Conservation (phyloP, 345 rosid species). For the Salix dunnii region DNA sequence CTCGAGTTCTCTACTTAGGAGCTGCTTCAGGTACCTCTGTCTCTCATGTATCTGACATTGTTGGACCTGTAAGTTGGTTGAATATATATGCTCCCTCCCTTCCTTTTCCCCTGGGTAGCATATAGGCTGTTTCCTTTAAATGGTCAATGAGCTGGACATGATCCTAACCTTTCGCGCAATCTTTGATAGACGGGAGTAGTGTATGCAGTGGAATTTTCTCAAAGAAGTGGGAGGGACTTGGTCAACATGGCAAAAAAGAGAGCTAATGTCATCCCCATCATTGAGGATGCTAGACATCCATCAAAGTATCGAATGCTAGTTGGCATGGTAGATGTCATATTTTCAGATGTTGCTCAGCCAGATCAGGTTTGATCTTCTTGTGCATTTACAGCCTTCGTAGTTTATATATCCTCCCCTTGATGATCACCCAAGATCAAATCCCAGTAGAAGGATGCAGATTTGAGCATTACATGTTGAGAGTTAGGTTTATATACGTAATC, state of each 20-base stretch:
- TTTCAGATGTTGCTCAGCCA: constrained; percentile 98
- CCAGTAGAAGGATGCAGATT: too few species aligned
- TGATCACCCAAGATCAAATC: too few species aligned
- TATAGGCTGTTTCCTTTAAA: constrained; percentile 1
- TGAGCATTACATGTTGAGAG: too few species aligned
- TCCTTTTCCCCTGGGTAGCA: too few species aligned
- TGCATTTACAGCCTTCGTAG: too few species aligned
- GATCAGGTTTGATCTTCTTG: constrained; percentile 68
- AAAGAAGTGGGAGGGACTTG: constrained; percentile 91
- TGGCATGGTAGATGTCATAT: constrained; percentile 99
- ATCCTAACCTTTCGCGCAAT: too few species aligned
- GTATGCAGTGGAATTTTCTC: constrained; percentile 98
- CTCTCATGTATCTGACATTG: constrained; percentile 91
- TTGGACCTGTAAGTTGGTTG: constrained; percentile 75
- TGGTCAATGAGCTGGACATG: background rate
- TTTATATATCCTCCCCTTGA: too few species aligned
- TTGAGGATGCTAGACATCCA: constrained; percentile 99
- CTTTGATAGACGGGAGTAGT: constrained; percentile 65
- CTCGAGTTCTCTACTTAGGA: constrained; percentile 87
- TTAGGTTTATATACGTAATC: too few species aligned
- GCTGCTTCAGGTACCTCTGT: constrained; percentile 99
- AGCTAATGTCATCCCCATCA: constrained; percentile 89
- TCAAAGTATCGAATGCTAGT: constrained; percentile 92
- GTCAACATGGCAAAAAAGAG: constrained; percentile 99
- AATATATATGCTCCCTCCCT: too few species aligned